Evolutionary conservation across 345 rosid species (phyloP).

Genomic region (Eucalyptus curtisii): DNA sequence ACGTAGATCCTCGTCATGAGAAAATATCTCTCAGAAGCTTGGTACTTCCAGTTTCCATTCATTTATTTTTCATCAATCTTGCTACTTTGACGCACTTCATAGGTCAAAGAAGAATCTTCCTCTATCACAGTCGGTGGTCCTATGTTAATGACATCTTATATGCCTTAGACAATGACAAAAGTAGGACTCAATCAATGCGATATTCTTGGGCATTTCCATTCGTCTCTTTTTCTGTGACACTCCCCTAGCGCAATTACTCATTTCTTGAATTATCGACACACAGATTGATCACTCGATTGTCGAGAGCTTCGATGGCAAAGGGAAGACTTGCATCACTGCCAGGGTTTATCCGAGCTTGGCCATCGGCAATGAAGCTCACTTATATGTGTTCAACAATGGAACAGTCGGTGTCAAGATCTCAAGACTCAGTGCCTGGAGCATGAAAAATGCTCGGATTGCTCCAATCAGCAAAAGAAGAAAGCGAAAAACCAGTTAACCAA

Average conservation of each 20-base stretch:
- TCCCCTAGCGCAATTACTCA: neutral
- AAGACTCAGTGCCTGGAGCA: conserved; percentile 51
- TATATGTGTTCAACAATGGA: conserved; percentile 43
- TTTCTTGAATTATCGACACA: neutral
- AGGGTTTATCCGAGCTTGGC: conserved; percentile 51
- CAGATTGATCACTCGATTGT: conserved; percentile 40
- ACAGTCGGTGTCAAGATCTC: conserved; percentile 14
- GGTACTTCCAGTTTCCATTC: conserved; percentile 8
- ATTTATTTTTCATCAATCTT: neutral
- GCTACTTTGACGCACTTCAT: neutral
- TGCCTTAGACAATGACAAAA: neutral
- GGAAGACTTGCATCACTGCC: conserved; percentile 42
- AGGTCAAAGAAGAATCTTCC: neutral
- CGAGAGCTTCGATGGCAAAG: conserved; percentile 47
- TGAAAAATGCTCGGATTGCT: conserved; percentile 27
- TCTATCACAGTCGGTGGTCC: neutral
- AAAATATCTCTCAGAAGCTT: conserved; percentile 44
- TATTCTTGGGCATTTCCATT: neutral
- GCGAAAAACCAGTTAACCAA: neutral
- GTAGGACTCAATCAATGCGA: neutral
- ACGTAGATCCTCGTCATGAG: conserved; percentile 24
- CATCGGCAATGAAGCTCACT: conserved; percentile 13
- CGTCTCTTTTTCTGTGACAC: neutral
- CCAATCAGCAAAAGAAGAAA: neutral
- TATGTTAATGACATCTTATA: neutral